Percentiles rank a stretch among this genome's conserved stretches.
Conservation (phyloP, 768 basidiomycete species). For the Mycena alexandri region DNA sequence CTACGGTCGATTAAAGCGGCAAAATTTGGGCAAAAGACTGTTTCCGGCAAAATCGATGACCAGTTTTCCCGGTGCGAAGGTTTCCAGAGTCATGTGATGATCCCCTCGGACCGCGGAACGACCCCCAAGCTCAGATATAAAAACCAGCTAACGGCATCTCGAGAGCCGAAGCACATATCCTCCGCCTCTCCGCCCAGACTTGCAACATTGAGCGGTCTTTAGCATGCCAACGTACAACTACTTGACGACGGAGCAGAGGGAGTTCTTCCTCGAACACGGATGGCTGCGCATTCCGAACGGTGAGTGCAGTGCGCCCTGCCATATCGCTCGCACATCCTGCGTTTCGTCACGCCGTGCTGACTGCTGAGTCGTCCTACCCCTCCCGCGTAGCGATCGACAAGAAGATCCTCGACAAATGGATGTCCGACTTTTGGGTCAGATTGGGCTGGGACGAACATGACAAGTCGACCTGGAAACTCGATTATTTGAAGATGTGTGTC, state of each 20-base stretch:
- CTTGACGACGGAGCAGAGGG: constrained; percentile 32
- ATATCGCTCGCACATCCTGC: constrained; percentile 7
- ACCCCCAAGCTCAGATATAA: constrained; percentile 17
- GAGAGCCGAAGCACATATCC: constrained; percentile 10
- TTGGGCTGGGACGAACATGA: constrained; percentile 32
- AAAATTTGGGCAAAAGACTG: too few relatives aligned
- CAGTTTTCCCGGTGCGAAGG: constrained; percentile 1
- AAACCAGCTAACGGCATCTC: background rate
- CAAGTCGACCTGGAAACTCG: constrained; percentile 33
- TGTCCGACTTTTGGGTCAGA: constrained; percentile 34
- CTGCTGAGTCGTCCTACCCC: constrained; percentile 18
- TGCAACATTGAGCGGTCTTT: constrained; percentile 20
- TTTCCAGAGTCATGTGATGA: constrained; percentile 26
- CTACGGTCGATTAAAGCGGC: too few relatives aligned
- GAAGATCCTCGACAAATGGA: constrained; percentile 34
- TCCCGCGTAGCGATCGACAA: constrained; percentile 27
- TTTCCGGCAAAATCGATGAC: too few relatives aligned
- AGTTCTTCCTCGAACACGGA: constrained; percentile 35
- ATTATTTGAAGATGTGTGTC: constrained; percentile 33
- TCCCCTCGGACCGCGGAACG: constrained; percentile 12
- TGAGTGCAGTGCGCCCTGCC: constrained; percentile 24
- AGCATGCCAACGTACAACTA: constrained; percentile 29
- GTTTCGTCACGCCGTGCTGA: constrained; percentile 17
- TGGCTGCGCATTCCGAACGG: constrained; percentile 33
- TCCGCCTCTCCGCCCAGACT: constrained; percentile 22